Conservation (phyloP, 768 basidiomycete genomes). For the Boletus subcaerulescens region DNA sequence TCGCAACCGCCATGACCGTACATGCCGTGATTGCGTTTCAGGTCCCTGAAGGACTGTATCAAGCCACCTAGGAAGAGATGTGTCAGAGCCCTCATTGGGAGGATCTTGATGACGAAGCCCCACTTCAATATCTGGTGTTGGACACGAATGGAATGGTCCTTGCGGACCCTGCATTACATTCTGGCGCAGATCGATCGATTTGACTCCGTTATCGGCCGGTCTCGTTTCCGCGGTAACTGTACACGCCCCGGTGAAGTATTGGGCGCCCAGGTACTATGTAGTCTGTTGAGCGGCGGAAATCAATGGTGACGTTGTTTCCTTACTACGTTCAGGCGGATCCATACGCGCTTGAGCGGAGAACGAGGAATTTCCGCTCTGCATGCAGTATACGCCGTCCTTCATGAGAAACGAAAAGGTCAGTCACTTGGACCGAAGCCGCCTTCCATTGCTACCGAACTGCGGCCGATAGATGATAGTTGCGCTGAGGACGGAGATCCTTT, state of each 20-base stretch:
- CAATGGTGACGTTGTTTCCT: background rate
- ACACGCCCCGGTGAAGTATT: background rate
- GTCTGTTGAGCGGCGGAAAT: background rate
- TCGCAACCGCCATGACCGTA: background rate
- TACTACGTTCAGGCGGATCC: background rate
- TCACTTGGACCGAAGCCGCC: background rate
- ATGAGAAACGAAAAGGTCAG: background rate
- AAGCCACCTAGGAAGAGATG: background rate
- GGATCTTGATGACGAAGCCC: background rate
- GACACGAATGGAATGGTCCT: background rate
- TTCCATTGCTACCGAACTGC: constrained; percentile 11
- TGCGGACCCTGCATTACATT: background rate
- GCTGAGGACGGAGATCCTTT: background rate
- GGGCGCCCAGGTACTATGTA: background rate
- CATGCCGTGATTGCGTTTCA: constrained; percentile 11
- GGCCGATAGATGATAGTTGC: constrained; percentile 3
- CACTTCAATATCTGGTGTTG: background rate
- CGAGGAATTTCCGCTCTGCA: constrained; percentile 6
- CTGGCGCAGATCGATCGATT: constrained; percentile 4
- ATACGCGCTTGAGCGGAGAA: background rate
- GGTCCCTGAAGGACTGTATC: background rate
- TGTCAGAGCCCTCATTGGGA: constrained; percentile 2
- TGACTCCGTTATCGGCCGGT: background rate
- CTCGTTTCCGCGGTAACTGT: background rate
- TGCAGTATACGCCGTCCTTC: background rate